phyloP scores from a whole-genome alignment of 1,139 yeast species.

The Magnusiomyces fungicola region DNA sequence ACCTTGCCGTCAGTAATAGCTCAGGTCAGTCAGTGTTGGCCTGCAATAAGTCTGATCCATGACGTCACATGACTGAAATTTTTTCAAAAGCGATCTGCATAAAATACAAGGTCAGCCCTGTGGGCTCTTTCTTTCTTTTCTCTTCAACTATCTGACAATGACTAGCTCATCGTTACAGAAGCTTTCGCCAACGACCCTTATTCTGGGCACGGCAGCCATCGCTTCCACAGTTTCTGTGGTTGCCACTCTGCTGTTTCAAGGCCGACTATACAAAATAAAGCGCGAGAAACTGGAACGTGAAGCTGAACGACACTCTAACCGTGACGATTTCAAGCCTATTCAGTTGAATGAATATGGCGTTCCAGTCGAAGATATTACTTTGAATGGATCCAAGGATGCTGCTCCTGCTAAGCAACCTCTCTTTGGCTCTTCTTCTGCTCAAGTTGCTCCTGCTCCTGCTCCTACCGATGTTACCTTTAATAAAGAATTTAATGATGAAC shows the following conservation, averaged over 20 bases:
- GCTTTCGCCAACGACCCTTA: constrained; percentile 12
- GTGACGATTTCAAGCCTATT: constrained; percentile 2
- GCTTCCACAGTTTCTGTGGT: constrained; percentile 16
- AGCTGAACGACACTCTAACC: constrained; percentile 2
- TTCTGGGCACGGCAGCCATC: constrained; percentile 15
- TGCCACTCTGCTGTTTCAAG: constrained; percentile 18
- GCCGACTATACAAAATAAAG: constrained; percentile 7
- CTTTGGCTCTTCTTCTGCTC: constrained; percentile 4
- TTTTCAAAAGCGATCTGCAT: background rate
- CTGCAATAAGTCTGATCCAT: background rate
- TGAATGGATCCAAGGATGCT: background rate
- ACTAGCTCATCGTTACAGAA: constrained; percentile 1
- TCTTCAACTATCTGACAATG: background rate
- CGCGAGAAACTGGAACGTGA: constrained; percentile 13
- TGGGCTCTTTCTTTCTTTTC: background rate
- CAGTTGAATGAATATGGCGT: constrained; percentile 16
- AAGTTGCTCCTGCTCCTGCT: background rate
- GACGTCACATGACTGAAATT: background rate
- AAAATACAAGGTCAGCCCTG: background rate
- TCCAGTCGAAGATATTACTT: constrained; percentile 5
- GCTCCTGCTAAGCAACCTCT: constrained; percentile 8
- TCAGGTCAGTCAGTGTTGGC: background rate
- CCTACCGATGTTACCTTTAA: background rate
- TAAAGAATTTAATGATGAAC: constrained; percentile 51
- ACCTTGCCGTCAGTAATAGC: background rate